phyloP scores from a whole-genome alignment of 177 flowering plant species.

The Vitis hybrid region DNA sequence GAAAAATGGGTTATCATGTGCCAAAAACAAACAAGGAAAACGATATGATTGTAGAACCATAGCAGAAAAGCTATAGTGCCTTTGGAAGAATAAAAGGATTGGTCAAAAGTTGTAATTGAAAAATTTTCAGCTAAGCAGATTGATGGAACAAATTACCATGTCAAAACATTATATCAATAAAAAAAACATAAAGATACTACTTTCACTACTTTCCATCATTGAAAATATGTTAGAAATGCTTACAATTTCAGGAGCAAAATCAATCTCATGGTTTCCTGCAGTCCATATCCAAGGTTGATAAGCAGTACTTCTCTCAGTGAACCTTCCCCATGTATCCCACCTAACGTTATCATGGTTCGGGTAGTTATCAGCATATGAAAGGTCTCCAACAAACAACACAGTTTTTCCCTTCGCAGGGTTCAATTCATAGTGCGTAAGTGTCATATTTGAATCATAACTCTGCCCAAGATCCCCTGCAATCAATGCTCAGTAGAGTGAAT shows the following conservation, averaged over 20 bases:
- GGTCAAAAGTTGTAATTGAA: too few relatives aligned
- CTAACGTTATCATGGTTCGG: conserved; percentile 60
- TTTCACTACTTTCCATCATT: too few relatives aligned
- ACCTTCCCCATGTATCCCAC: conserved; percentile 92
- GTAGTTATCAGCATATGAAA: conserved; percentile 80
- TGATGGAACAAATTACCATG: too few relatives aligned
- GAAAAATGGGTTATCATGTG: too few relatives aligned
- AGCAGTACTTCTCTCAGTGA: conserved; percentile 70
- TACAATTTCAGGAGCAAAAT: conserved; percentile 72
- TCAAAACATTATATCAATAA: too few relatives aligned
- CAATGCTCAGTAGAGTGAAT: neutral
- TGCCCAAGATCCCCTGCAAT: conserved; percentile 89
- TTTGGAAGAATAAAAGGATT: too few relatives aligned
- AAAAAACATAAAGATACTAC: too few relatives aligned
- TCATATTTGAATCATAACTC: conserved; percentile 67
- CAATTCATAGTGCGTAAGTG: conserved; percentile 60
- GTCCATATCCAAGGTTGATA: conserved; percentile 97
- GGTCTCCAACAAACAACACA: conserved; percentile 73
- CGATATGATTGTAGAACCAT: too few relatives aligned
- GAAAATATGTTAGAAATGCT: conserved; percentile 14
- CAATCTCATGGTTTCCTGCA: conserved; percentile 83
- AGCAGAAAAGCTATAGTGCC: too few relatives aligned
- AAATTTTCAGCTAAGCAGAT: too few relatives aligned
- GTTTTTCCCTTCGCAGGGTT: conserved; percentile 60
- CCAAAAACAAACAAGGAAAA: too few relatives aligned